Conservation (phyloP, 805 yeast genomes). For the Myxozyma melibiosi region DNA sequence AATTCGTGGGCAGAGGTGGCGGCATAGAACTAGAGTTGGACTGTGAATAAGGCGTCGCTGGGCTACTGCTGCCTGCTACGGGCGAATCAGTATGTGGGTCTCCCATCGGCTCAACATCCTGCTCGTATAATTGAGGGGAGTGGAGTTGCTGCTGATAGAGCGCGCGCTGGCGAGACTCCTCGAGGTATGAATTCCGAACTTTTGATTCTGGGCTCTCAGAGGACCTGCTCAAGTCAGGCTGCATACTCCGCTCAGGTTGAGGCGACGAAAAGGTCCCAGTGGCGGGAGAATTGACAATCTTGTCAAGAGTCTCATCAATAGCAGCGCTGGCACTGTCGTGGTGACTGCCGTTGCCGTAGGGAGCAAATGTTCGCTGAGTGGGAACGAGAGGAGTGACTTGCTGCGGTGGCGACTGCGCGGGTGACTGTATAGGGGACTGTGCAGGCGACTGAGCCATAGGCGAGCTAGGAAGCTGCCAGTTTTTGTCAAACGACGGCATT, state of each 20-base stretch:
- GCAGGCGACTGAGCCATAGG: conserved; percentile 17
- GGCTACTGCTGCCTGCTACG: background rate
- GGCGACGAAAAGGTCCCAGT: too few species aligned
- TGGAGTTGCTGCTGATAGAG: conserved; percentile 3
- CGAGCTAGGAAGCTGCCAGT: conserved; percentile 29
- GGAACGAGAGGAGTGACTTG: conserved; percentile 19
- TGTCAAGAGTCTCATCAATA: background rate
- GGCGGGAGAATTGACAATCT: too few species aligned
- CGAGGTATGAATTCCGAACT: conserved; percentile 3
- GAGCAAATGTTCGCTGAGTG: conserved; percentile 1
- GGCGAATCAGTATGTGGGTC: conserved; percentile 6
- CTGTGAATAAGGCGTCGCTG: background rate
- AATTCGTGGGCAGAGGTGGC: conserved; percentile 3
- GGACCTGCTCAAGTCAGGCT: too few species aligned
- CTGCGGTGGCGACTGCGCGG: conserved; percentile 14
- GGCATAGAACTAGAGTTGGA: background rate
- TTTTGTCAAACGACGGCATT: conserved; percentile 25
- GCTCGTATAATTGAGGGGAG: background rate
- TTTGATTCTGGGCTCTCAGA: too few species aligned
- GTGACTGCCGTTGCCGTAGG: background rate
- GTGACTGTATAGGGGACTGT: conserved; percentile 14
- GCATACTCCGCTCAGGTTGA: too few species aligned
- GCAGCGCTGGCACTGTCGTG: background rate
- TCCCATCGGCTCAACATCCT: conserved; percentile 13
- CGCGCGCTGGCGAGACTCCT: conserved; percentile 7